These are phyloP conservation scores for Hyphopichia khmerensis DNA, from an alignment of 1,139 yeast genomes.

Conservation along the genomic window DNA sequence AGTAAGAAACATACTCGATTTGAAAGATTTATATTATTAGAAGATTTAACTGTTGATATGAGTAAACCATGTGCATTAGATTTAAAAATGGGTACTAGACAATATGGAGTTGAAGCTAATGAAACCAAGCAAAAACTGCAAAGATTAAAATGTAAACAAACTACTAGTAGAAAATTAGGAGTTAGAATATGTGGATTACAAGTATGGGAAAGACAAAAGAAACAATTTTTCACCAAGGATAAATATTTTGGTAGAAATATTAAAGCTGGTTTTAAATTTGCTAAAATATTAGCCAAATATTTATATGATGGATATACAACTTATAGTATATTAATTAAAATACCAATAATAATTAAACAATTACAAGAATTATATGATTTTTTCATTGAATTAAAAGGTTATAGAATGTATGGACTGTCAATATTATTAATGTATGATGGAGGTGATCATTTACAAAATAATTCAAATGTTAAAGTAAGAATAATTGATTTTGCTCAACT, in stretches of 20 bases:
- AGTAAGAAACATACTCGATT: slow-evolving; percentile 55
- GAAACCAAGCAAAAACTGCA: slow-evolving; percentile 75
- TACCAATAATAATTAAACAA: slow-evolving; percentile 64
- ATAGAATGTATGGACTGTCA: slow-evolving; percentile 90
- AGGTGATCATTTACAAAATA: slow-evolving; percentile 17
- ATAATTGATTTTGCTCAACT: slow-evolving; percentile 96
- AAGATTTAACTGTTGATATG: slow-evolving; percentile 86
- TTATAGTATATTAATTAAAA: slow-evolving; percentile 62
- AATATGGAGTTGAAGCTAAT: slow-evolving; percentile 92
- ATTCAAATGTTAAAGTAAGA: slow-evolving; percentile 51
- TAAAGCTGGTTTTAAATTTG: slow-evolving; percentile 72
- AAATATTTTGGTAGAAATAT: slow-evolving; percentile 89
- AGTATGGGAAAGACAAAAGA: slow-evolving; percentile 39
- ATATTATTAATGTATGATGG: slow-evolving; percentile 88
- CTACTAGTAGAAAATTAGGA: slow-evolving; percentile 82
- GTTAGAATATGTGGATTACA: slow-evolving; percentile 96
- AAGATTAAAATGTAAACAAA: slow-evolving; percentile 71
- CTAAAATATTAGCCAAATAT: slow-evolving; percentile 69
- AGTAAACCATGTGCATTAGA: slow-evolving; percentile 87
- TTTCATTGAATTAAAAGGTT: slow-evolving; percentile 63
- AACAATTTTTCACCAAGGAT: slow-evolving; percentile 66
- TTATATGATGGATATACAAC: slow-evolving; percentile 69
- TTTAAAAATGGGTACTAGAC: slow-evolving; percentile 97
- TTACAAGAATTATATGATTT: slow-evolving; percentile 57
- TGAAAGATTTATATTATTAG: slow-evolving; percentile 83